Percentiles rank a stretch among this genome's conserved stretches.
Evolutionary conservation across 768 basidiomycete species (phyloP).

Genomic region (Russula virescens): DNA sequence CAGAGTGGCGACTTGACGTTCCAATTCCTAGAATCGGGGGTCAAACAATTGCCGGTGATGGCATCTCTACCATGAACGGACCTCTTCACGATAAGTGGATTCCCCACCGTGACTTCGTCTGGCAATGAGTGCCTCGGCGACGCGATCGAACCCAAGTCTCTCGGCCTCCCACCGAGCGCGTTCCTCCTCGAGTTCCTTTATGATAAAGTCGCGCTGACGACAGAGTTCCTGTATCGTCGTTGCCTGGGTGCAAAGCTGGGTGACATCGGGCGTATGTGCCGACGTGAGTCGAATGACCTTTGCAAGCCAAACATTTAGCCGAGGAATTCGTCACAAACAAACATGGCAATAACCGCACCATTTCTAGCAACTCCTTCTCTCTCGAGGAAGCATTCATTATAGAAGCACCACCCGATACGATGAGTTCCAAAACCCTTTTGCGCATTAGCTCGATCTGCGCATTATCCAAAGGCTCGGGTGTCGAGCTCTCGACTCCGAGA

Average conservation of each 20-base stretch:
- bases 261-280: constrained; percentile 34
- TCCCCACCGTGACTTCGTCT: constrained; percentile 40
- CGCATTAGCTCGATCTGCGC: constrained; percentile 48
- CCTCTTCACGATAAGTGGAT: constrained; percentile 39
- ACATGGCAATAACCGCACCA: constrained; percentile 40
- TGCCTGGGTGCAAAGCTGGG: constrained; percentile 53
- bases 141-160: constrained; percentile 57
- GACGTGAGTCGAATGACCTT: constrained; percentile 49
- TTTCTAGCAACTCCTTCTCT: constrained; percentile 50
- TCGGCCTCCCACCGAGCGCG: constrained; percentile 58
- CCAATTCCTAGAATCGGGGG: constrained; percentile 43
- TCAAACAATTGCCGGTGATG: constrained; percentile 3
- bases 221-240: constrained; percentile 51
- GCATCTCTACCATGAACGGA: constrained; percentile 27
- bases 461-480: constrained; percentile 39
- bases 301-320: constrained; percentile 8
- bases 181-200: constrained; percentile 50
- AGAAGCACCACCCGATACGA: constrained; percentile 28
- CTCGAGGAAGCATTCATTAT: constrained; percentile 29
- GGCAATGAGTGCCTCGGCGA: constrained; percentile 58
- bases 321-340: constrained; percentile 3
- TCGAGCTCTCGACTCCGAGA: constrained; percentile 24
- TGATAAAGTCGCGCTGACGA: constrained; percentile 53
- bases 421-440: constrained; percentile 41
- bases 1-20: constrained; percentile 43